Evolutionary conservation across 2,329 filamentous ascomycete genomes (phyloP), one percentile per base, ranked within the genome.

Genomic region (Pseudofabraea citricarpa): DNA sequence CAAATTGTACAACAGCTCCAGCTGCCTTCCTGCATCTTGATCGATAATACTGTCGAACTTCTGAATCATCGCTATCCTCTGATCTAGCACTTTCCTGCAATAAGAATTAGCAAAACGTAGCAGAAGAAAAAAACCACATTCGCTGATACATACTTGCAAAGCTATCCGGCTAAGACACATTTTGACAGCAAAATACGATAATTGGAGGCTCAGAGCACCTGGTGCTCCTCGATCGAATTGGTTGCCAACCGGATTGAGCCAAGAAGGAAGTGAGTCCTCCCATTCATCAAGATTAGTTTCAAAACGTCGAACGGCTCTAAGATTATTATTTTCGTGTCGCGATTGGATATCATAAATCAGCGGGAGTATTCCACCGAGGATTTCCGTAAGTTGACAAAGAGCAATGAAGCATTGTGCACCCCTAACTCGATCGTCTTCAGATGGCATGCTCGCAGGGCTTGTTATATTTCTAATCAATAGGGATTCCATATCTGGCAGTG

Each of bases 1-100:
- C 45, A 36, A 54, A 54, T 6, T 45, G 40, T n/a, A 53, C 48
- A 12, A 56, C 49, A 6, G 50, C 51, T 16, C 53, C 47, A 6
- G 55, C 51, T 2, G 55, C 46, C 43, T 48, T 49, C 31, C 53
- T 49, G 31, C 50, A 47, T 36, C 46, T 46, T 15, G 53, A 29
- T 36, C 35, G 38, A 13, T 41, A 33, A 33, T 42, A 42, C 21
- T 45, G 24, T 19, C 36, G 32, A 12, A 43, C 41, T 21, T 36
- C 41, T 13, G 20, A 27, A 9, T 37, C 32, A 29, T 38, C 41
- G 9, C 15, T 9, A 10, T 43, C 41, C 6, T 37, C 41, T 10
- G 41, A 37, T 29, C 35, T 32, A 29, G 33, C 24, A 35, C 18
- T 33, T 15, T 38, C 35, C 32, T 38, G 6, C 26, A 5, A 32